A percentile compares a stretch with the other conserved stretches of the same genome.
These are phyloP conservation scores for Tuber calosporum DNA, from an alignment of 495 filamentous ascomycete species.

Conservation along the genomic window DNA sequence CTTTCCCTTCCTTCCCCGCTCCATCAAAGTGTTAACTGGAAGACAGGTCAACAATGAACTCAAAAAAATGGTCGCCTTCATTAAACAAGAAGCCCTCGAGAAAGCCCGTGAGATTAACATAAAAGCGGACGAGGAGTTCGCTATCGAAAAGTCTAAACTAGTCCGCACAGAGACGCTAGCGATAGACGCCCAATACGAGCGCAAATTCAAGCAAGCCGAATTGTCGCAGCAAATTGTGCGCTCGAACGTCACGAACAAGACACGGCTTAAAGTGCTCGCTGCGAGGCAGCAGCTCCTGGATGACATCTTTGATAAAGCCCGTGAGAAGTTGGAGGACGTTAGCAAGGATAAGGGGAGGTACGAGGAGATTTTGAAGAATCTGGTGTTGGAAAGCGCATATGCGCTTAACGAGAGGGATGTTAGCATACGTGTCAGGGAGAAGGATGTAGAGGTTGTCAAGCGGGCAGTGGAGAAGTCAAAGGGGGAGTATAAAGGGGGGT, in stretches of 20 bases:
- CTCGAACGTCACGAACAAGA: constrained; percentile 91
- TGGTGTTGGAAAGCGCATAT: constrained; percentile 87
- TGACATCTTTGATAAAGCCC: constrained; percentile 75
- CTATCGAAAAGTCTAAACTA: constrained; percentile 96
- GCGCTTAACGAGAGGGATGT: constrained; percentile 73
- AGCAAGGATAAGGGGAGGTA: constrained; percentile 65
- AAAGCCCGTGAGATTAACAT: constrained; percentile 94
- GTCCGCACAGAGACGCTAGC: constrained; percentile 85
- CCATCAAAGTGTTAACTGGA: constrained; percentile 17
- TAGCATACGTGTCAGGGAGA: constrained; percentile 64
- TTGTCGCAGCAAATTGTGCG: constrained; percentile 97
- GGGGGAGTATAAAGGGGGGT: constrained; percentile 70
- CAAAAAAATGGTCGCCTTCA: constrained; percentile 99
- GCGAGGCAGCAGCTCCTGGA: constrained; percentile 86
- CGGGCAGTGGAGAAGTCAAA: constrained; percentile 67
- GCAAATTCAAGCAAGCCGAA: constrained; percentile 94
- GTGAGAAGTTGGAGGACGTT: constrained; percentile 58
- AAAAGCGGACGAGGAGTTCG: constrained; percentile 97
- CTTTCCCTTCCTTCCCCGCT: constrained; percentile 14
- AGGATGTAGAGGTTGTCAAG: constrained; percentile 64
- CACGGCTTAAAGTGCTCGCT: constrained; percentile 74
- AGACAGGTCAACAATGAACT: constrained; percentile 86
- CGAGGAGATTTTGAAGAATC: constrained; percentile 61
- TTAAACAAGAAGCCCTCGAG: constrained; percentile 93
- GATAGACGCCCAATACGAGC: constrained; percentile 88